Percentiles rank a stretch among this genome's conserved stretches.
phyloP scores from a whole-genome alignment of 352 stramenopile species.

The Globisporangium takayamanum region DNA sequence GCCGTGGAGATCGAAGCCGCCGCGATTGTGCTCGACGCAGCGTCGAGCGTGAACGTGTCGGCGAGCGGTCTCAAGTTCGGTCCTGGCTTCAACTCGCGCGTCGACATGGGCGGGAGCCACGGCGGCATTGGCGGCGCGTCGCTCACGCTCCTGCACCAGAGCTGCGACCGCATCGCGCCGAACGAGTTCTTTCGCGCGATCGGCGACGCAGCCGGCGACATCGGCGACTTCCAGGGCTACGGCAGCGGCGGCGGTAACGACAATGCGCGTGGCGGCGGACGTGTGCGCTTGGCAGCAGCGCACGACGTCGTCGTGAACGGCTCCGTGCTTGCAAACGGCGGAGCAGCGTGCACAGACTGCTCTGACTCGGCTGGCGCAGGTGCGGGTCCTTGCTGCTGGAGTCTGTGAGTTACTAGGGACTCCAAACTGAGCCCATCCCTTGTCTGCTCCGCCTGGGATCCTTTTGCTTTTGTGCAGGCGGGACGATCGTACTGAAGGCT shows the following conservation, averaged over 20 bases:
- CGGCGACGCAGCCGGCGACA: conserved; percentile 43
- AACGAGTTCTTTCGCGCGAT: conserved; percentile 67
- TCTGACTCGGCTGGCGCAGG: conserved; percentile 58
- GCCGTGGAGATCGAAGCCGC: conserved; percentile 51
- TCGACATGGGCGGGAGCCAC: conserved; percentile 58
- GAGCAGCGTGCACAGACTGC: conserved; percentile 35
- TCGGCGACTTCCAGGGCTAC: conserved; percentile 73
- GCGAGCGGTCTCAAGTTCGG: conserved; percentile 70
- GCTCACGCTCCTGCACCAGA: conserved; percentile 24
- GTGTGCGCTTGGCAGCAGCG: conserved; percentile 37
- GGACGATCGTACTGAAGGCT: conserved; percentile 39
- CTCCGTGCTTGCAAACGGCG: conserved; percentile 57
- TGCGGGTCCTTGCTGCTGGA: conserved; percentile 10
- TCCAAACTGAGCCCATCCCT: not conserved
- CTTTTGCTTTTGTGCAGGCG: conserved; percentile 18
- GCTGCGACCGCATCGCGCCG: conserved; percentile 43
- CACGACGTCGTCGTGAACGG: conserved; percentile 52
- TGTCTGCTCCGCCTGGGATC: not conserved
- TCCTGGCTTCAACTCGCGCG: conserved; percentile 73
- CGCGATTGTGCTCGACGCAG: conserved; percentile 33
- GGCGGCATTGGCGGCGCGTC: conserved; percentile 72
- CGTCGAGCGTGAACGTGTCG: conserved; percentile 49
- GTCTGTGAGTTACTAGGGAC: not conserved
- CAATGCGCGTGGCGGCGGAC: conserved; percentile 49
- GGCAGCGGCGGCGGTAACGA: conserved; percentile 71